A percentile compares a stretch with the other conserved stretches of the same genome.
These are phyloP conservation scores for Hygrocybe coccinea DNA, from an alignment of 768 basidiomycete genomes.

Conservation along the genomic window DNA sequence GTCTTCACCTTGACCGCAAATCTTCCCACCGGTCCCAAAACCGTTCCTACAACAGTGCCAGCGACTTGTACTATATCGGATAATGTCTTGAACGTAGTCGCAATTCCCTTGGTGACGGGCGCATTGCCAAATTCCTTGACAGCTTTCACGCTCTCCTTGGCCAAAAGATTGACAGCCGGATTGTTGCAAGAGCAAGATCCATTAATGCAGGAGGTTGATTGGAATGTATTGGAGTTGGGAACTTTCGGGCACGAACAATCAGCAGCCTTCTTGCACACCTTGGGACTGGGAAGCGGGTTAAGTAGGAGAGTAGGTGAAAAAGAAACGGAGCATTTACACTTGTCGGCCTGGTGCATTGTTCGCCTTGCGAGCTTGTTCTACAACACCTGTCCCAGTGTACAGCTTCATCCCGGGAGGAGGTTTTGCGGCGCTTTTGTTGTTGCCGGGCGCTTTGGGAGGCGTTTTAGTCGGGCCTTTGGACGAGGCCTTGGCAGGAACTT, in stretches of 20 bases:
- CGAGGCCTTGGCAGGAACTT: too few relatives aligned
- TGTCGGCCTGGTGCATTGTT: not conserved
- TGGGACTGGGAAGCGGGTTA: not conserved
- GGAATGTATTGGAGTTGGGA: too few relatives aligned
- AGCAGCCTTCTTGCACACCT: not conserved
- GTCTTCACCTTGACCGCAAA: not conserved
- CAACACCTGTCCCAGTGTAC: not conserved
- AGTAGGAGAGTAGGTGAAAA: not conserved
- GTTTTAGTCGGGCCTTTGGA: not conserved
- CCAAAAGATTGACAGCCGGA: not conserved
- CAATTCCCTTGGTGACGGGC: not conserved
- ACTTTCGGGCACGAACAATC: slow-evolving; percentile 1
- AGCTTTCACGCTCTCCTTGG: not conserved
- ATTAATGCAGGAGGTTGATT: slow-evolving; percentile 1
- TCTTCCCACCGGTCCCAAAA: not conserved
- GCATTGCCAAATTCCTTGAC: not conserved
- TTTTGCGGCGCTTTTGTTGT: not conserved
- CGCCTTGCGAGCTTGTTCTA: not conserved
- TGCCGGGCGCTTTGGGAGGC: too few relatives aligned
- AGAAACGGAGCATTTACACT: not conserved
- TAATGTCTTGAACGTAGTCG: not conserved
- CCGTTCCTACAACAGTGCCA: not conserved
- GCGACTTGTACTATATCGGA: not conserved
- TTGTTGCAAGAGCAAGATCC: not conserved
- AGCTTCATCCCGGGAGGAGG: not conserved